Conservation (phyloP, 2,329 filamentous ascomycete genomes). For the Metarhizium humberi region DNA sequence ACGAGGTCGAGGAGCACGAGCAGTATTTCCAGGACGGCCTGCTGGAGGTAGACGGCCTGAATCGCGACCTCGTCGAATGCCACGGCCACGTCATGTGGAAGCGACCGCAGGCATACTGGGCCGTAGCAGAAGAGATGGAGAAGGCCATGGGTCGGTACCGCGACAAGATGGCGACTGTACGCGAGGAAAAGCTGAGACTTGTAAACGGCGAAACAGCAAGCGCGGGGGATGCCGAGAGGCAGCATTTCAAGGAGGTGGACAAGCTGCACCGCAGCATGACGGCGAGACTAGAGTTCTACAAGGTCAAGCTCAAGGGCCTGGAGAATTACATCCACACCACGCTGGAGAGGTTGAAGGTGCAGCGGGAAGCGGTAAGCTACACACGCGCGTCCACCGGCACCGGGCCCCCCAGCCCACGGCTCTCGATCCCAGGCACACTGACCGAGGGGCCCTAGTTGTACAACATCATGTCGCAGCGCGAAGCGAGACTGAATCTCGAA, state of each 20-base stretch:
- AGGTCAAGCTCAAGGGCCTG: slow-evolving; percentile 49
- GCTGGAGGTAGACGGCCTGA: slow-evolving; percentile 50
- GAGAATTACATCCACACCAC: slow-evolving; percentile 56
- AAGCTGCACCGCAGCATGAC: slow-evolving; percentile 43
- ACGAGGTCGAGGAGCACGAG: slow-evolving; percentile 48
- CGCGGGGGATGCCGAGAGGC: slow-evolving; percentile 16
- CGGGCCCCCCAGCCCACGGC: not conserved
- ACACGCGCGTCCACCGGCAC: not conserved
- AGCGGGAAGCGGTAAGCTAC: slow-evolving; percentile 46
- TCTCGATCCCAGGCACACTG: not conserved
- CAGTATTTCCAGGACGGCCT: slow-evolving; percentile 42
- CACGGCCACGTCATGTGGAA: slow-evolving; percentile 55
- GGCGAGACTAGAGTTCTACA: slow-evolving; percentile 49
- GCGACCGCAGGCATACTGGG: slow-evolving; percentile 50
- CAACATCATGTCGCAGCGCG: slow-evolving; percentile 57
- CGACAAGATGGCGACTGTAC: slow-evolving; percentile 12
- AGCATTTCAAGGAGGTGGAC: slow-evolving; percentile 24
- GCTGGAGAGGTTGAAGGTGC: slow-evolving; percentile 50
- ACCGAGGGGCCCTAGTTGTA: slow-evolving; percentile 38
- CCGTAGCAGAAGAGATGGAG: slow-evolving; percentile 40
- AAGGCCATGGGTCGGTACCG: slow-evolving; percentile 37
- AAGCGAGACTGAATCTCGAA: slow-evolving; percentile 54
- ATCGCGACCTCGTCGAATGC: slow-evolving; percentile 53
- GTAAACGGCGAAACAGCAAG: slow-evolving; percentile 6
- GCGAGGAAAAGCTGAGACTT: not conserved